phyloP scores from a whole-genome alignment of 2,329 filamentous ascomycete species.

The Aspergillus pseudoglaucus region DNA sequence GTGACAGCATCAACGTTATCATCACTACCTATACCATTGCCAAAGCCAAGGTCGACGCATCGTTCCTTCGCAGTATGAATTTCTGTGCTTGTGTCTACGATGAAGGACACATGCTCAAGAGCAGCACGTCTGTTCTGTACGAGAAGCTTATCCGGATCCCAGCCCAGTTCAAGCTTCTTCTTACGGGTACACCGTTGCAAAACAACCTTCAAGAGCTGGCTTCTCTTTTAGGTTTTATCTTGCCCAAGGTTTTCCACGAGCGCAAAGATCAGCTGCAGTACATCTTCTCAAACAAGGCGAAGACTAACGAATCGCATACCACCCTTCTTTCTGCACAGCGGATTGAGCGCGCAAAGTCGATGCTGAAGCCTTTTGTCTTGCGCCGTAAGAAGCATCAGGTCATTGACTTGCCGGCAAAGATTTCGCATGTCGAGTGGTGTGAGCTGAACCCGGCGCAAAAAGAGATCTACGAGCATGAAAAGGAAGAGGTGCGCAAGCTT shows the following conservation, averaged over 20 bases:
- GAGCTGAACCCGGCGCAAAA: conserved; percentile 67
- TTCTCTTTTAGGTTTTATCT: conserved; percentile 86
- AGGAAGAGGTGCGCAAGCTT: conserved; percentile 56
- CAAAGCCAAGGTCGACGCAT: conserved; percentile 54
- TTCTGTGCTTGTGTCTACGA: conserved; percentile 70
- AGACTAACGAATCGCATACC: conserved; percentile 65
- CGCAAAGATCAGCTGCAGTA: conserved; percentile 72
- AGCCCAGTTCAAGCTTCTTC: conserved; percentile 74
- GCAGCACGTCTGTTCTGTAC: conserved; percentile 75
- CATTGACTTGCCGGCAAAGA: conserved; percentile 76
- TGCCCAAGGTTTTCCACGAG: conserved; percentile 73
- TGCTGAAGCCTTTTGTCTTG: conserved; percentile 91
- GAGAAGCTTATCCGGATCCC: conserved; percentile 69
- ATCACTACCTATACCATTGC: conserved; percentile 68
- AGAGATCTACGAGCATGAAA: conserved; percentile 64
- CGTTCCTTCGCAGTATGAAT: conserved; percentile 55
- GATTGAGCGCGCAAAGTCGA: conserved; percentile 78
- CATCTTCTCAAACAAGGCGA: conserved; percentile 89
- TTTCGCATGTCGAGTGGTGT: conserved; percentile 70
- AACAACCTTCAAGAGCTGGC: conserved; percentile 94
- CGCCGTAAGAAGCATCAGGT: conserved; percentile 92
- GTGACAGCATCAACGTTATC: conserved; percentile 61
- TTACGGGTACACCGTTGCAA: conserved; percentile 88
- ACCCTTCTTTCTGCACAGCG: conserved; percentile 81
- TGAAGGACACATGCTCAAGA: conserved; percentile 91